These are phyloP conservation scores for Liriodendron chinense DNA, from an alignment of 164 flowering plant genomes.

Conservation along the genomic window DNA sequence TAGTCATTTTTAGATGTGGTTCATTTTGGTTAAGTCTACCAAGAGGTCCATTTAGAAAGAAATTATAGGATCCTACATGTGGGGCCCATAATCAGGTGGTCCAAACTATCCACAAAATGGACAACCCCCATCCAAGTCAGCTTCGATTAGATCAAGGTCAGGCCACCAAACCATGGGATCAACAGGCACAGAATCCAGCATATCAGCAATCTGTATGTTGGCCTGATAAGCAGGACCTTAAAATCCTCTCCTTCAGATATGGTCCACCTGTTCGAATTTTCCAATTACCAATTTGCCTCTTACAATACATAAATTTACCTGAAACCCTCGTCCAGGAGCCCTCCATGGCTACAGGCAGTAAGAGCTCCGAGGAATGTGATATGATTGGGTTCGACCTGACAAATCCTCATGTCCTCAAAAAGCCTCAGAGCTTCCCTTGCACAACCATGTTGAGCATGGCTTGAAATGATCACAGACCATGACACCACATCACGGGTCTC, in stretches of 20 bases:
- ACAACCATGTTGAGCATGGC: conserved; percentile 61
- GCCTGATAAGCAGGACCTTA: neutral
- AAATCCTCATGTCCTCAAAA: conserved; percentile 41
- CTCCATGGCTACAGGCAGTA: conserved; percentile 64
- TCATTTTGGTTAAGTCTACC: neutral
- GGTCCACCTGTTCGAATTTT: neutral
- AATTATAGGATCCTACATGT: neutral
- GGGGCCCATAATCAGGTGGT: neutral
- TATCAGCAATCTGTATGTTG: neutral
- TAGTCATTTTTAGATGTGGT: neutral
- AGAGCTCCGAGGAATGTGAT: conserved; percentile 52
- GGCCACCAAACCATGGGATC: neutral
- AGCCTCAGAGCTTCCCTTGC: conserved; percentile 42
- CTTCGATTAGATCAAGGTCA: neutral
- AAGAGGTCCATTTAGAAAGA: neutral
- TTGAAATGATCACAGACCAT: conserved; percentile 54
- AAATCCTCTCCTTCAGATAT: neutral
- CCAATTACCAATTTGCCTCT: neutral
- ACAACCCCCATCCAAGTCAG: neutral
- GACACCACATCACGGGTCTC: conserved; percentile 39
- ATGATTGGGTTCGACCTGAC: conserved; percentile 43
- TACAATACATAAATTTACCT: conserved; percentile 16
- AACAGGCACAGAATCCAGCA: neutral
- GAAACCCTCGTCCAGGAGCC: conserved; percentile 63
- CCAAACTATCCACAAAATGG: no score